Conservation (phyloP, 1,139 yeast species). For the Zygoascus hellenicus region DNA sequence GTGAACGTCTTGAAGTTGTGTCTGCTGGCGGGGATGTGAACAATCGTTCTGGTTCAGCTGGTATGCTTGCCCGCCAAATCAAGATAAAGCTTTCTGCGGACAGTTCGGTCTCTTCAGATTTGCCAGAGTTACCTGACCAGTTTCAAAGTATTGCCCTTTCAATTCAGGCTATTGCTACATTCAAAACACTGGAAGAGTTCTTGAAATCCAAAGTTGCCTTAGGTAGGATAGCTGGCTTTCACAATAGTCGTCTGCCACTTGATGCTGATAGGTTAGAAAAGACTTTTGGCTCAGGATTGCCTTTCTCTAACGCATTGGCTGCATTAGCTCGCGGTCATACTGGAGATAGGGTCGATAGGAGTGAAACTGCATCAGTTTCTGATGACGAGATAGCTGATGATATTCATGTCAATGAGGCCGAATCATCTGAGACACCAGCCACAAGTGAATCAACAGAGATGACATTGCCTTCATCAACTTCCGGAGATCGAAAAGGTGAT, state of each 20-base stretch:
- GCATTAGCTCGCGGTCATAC: constrained; percentile 15
- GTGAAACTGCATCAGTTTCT: constrained; percentile 14
- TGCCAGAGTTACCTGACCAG: constrained; percentile 20
- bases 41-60: constrained; percentile 37
- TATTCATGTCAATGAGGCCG: constrained; percentile 18
- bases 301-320: constrained; percentile 16
- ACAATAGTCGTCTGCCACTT: constrained; percentile 7
- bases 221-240: constrained; percentile 12
- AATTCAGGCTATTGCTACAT: constrained; percentile 88
- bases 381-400: constrained; percentile 14
- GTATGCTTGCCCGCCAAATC: constrained; percentile 68
- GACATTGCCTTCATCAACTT: too few relatives aligned
- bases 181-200: constrained; percentile 64
- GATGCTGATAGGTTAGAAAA: constrained; percentile 8
- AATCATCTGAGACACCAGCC: constrained; percentile 11
- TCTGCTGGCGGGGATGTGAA: constrained; percentile 30
- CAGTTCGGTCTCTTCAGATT: constrained; percentile 21
- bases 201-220: constrained; percentile 24
- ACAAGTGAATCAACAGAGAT: constrained; percentile 11
- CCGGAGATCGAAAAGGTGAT: too few relatives aligned
- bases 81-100: constrained; percentile 47
- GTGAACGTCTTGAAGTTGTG: constrained; percentile 69
- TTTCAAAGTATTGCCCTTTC: constrained; percentile 38
- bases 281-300: constrained; percentile 7
- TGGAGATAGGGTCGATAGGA: constrained; percentile 18